These are phyloP conservation scores for Sclerotinia borealis DNA, from an alignment of 2,329 filamentous ascomycete genomes.

Conservation along the genomic window DNA sequence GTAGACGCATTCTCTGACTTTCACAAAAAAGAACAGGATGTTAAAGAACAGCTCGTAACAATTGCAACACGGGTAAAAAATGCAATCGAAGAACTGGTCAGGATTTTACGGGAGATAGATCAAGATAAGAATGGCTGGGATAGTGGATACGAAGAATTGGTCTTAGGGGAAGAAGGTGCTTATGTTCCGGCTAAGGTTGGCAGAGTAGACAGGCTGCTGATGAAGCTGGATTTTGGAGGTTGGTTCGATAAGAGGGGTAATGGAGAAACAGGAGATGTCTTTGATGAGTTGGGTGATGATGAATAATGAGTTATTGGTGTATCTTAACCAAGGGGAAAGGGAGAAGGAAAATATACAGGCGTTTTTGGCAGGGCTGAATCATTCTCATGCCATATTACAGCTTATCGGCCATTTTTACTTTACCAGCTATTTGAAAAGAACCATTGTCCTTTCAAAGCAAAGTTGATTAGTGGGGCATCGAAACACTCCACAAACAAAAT, in stretches of 20 bases:
- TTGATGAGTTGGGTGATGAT: slow-evolving; percentile 23
- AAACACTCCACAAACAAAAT: not conserved
- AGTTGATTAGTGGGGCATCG: not conserved
- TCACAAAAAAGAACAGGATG: slow-evolving; percentile 63
- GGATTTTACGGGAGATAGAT: slow-evolving; percentile 52
- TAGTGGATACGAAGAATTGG: slow-evolving; percentile 32
- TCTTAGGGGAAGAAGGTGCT: slow-evolving; percentile 39
- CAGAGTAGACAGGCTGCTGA: slow-evolving; percentile 76
- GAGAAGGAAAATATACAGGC: not conserved
- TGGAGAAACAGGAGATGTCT: slow-evolving; percentile 19
- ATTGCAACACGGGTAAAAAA: slow-evolving; percentile 59
- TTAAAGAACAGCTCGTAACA: slow-evolving; percentile 56
- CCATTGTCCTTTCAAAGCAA: not conserved
- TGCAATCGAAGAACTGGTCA: slow-evolving; percentile 57
- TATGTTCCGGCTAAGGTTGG: slow-evolving; percentile 70
- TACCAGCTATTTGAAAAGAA: not conserved
- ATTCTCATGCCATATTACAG: not conserved
- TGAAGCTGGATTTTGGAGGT: slow-evolving; percentile 68
- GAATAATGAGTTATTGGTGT: not conserved
- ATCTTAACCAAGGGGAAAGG: not conserved
- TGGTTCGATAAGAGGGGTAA: slow-evolving; percentile 29
- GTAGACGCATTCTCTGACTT: slow-evolving; percentile 69
- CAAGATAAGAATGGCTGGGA: slow-evolving; percentile 30
- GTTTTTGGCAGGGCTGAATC: not conserved
- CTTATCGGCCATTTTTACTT: not conserved